A percentile compares a stretch with the other conserved stretches of the same genome.
Evolutionary conservation across 2,329 filamentous ascomycete genomes (phyloP).

Genomic region (Didymosphaeria variabile): DNA sequence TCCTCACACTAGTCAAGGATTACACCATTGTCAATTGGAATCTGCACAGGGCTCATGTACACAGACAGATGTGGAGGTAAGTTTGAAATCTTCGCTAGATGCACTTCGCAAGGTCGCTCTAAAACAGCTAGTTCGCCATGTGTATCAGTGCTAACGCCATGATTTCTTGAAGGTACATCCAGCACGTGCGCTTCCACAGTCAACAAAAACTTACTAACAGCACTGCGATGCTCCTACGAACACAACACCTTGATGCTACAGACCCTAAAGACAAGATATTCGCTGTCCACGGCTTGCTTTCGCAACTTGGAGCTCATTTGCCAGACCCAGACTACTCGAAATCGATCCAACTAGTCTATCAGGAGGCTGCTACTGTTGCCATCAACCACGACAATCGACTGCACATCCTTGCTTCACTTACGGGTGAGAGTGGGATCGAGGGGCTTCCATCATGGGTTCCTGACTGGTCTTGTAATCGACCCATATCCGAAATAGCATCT

Average conservation of each 20-base stretch:
- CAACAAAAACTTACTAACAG: conserved; percentile 5
- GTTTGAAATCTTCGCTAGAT: background rate
- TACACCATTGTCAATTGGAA: background rate
- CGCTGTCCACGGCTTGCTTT: conserved; percentile 9
- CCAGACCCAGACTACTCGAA: conserved; percentile 11
- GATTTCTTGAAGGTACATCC: background rate
- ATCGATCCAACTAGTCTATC: conserved; percentile 1
- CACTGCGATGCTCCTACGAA: conserved; percentile 9
- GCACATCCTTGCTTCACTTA: conserved; percentile 3
- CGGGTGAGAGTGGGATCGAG: background rate
- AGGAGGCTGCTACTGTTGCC: background rate
- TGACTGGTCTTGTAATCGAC: conserved; percentile 5
- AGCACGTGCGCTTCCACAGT: background rate
- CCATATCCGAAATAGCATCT: conserved; percentile 11
- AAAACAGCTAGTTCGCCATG: background rate
- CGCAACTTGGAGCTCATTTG: background rate
- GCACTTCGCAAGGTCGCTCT: background rate
- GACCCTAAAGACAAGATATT: conserved; percentile 16
- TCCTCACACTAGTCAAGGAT: background rate
- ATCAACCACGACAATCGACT: conserved; percentile 1
- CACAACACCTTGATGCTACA: conserved; percentile 2
- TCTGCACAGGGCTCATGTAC: conserved; percentile 8
- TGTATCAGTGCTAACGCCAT: background rate
- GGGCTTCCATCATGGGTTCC: conserved; percentile 12
- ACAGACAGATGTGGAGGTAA: conserved; percentile 14